phyloP scores from a whole-genome alignment of 345 rosid species.

The Aquilaria yunnanensis region DNA sequence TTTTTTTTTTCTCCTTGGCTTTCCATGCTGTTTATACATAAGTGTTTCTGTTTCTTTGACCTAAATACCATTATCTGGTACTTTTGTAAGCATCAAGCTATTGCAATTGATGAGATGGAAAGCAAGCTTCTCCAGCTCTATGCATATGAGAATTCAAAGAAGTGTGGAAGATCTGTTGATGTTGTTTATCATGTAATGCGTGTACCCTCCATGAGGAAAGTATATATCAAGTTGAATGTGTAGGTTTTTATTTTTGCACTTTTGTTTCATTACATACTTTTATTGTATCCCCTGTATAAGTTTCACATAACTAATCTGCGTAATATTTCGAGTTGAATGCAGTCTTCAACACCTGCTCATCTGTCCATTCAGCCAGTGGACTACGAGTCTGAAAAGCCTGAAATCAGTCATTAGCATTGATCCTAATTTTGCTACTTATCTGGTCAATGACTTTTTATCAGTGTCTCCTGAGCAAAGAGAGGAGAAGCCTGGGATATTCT shows the following conservation, averaged over 20 bases:
- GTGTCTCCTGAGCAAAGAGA: constrained; percentile 40
- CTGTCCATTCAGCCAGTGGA: constrained; percentile 90
- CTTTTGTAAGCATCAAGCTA: constrained; percentile 65
- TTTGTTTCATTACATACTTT: neutral
- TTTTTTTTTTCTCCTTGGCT: neutral
- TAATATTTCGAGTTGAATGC: constrained; percentile 22
- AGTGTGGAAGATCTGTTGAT: constrained; percentile 58
- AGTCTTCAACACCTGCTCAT: constrained; percentile 46
- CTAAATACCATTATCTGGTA: neutral
- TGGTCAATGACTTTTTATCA: constrained; percentile 64
- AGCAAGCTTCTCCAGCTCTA: constrained; percentile 81
- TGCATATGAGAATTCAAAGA: constrained; percentile 77
- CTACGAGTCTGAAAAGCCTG: constrained; percentile 84
- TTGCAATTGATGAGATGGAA: constrained; percentile 85
- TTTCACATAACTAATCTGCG: neutral
- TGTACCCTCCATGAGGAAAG: constrained; percentile 84
- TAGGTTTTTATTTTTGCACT: constrained; percentile 28
- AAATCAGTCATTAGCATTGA: constrained; percentile 80
- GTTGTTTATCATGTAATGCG: constrained; percentile 73
- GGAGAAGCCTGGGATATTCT: constrained; percentile 59
- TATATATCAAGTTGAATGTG: constrained; percentile 89
- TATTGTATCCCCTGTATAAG: neutral
- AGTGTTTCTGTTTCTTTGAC: neutral
- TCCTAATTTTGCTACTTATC: constrained; percentile 73
- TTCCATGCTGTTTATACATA: constrained; percentile 1